These are phyloP conservation scores for Lipomyces yamanashiensis DNA, from an alignment of 805 yeast species.

Conservation along the genomic window DNA sequence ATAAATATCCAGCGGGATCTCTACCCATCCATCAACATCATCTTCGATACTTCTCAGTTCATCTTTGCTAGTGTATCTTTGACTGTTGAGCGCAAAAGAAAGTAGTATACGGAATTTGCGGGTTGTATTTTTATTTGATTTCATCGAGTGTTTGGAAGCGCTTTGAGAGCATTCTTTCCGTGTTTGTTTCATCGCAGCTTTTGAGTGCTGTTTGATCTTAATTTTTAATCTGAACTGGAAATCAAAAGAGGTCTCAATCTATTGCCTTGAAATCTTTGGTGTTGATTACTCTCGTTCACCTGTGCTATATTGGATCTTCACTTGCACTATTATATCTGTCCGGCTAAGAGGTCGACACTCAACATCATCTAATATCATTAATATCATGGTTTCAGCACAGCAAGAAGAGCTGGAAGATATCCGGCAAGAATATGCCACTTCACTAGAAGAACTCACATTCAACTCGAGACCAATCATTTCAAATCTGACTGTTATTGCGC, in stretches of 20 bases:
- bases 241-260: background rate
- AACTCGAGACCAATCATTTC: conserved; percentile 90
- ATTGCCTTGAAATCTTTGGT: background rate
- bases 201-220: background rate
- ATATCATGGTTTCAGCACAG: conserved; percentile 17
- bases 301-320: too few species aligned
- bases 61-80: too few species aligned
- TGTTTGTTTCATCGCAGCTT: background rate
- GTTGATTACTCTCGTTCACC: background rate
- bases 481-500: conserved; percentile 81
- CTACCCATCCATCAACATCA: too few species aligned
- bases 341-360: background rate
- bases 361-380: background rate
- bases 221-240: background rate
- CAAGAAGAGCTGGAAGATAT: conserved; percentile 45
- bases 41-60: too few species aligned
- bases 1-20: too few species aligned
- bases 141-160: too few species aligned
- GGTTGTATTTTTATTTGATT: background rate
- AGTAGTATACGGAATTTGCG: too few species aligned
- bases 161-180: background rate
- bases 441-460: conserved; percentile 77
- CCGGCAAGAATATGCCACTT: conserved; percentile 68
- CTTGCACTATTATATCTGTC: too few species aligned
- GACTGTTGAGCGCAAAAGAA: too few species aligned